Base-by-base conservation (phyloP, 2,329 filamentous ascomycete genomes). In the Aschersonia sp. region DNA sequence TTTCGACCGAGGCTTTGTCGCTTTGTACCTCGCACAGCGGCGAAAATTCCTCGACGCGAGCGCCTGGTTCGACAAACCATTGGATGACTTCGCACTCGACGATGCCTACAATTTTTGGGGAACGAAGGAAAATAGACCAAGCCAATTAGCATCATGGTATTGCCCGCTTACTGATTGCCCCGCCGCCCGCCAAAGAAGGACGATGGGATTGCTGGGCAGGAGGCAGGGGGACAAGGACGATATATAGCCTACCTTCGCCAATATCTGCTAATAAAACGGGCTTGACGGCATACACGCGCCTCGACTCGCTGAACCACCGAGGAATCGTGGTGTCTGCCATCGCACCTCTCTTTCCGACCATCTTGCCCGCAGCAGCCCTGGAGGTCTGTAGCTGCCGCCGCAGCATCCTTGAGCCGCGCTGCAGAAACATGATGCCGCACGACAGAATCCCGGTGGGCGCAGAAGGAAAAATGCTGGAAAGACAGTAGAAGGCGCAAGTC, bases 21-120 rank as follows among this genome's bases (percentile, higher is more conserved):
- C 89, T 95, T 64, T 97, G 92, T 43, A 98, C 94, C 69, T 98
- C 92, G 68, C 92, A 98, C 44, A 98, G 76, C 50, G 90, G 92
- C 56, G 94, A 92, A 76, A 95, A 98, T 70, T 98, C 90, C 69
- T 98, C 89, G 57, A 98, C 89, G 49, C 85, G 82, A 37, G 92
- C 92, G 49, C 89, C 90, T 45, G 94, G 88, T 67, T 95, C 84
- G 54, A 98, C 90, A 63, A 97, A 98, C 92, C 92, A 98, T 71
- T 98, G 92, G 59, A 97, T 97, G 59, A 98, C 87, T 66, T 98
- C 92, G 61, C 92, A 95, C 69, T 98, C 92, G 62, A 92, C 89
- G 59, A 97, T 98, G 48, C 92, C 92, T 92, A 56, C 22, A 22
- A 22, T 22, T 22, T 22, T 22, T 22, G 41, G 10, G 4, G 56